Conservation (phyloP, 768 basidiomycete species). For the Epithele typhae region DNA sequence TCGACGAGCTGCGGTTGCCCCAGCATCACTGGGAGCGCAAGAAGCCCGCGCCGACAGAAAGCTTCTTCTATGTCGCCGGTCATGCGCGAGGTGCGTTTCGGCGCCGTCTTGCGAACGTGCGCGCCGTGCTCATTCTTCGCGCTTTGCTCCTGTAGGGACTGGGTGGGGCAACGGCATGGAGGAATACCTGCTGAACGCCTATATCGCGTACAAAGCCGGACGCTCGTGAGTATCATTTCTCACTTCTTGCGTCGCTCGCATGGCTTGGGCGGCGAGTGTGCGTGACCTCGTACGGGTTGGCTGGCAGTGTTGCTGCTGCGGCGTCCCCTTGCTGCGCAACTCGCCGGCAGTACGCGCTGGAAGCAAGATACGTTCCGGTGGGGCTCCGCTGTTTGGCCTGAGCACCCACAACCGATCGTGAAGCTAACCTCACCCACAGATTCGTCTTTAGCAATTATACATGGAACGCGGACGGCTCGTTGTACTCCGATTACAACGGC, state of each 20-base stretch:
- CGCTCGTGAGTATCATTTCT: slow-evolving; percentile 38
- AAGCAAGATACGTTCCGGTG: too few species aligned
- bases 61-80: slow-evolving; percentile 2
- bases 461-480: slow-evolving; percentile 40
- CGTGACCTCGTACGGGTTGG: too few species aligned
- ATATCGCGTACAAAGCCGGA: slow-evolving; percentile 41
- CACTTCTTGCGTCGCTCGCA: too few species aligned
- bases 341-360: too few species aligned
- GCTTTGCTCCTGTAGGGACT: slow-evolving; percentile 35
- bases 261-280: too few species aligned
- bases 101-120: too few species aligned
- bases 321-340: too few species aligned
- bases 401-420: too few species aligned
- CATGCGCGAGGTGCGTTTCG: not conserved
- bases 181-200: slow-evolving; percentile 47
- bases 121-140: too few species aligned
- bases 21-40: slow-evolving; percentile 3
- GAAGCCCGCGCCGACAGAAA: not conserved
- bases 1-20: not conserved
- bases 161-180: slow-evolving; percentile 64
- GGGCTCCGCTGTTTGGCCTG: too few species aligned
- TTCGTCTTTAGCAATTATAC: slow-evolving; percentile 57
- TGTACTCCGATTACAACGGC: slow-evolving; percentile 45
- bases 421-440: too few species aligned
- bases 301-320: too few species aligned